Conservation (phyloP, 768 basidiomycete genomes). For the Suillus discolor region DNA sequence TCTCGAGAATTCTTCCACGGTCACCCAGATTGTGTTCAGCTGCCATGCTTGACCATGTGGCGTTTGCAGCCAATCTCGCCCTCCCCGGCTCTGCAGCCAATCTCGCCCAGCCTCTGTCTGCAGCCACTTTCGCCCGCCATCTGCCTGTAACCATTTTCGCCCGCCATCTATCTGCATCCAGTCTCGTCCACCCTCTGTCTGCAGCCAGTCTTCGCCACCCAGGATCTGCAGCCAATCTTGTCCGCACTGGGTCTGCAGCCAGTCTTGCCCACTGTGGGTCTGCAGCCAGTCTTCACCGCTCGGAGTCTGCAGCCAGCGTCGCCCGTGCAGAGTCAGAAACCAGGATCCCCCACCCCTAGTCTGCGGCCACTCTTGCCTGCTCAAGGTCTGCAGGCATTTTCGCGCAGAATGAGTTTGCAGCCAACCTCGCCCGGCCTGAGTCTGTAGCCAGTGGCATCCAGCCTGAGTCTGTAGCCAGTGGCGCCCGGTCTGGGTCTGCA, state of each 20-base stretch:
- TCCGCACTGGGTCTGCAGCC: neutral
- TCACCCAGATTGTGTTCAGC: neutral
- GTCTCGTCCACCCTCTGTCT: neutral
- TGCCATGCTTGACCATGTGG: neutral
- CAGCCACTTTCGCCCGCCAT: neutral
- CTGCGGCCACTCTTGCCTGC: neutral
- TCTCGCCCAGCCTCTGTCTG: neutral
- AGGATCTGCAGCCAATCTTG: neutral
- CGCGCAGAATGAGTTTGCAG: too few relatives aligned
- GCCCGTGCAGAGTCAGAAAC: neutral
- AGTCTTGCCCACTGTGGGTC: neutral
- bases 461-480: too few relatives aligned
- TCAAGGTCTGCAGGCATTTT: too few relatives aligned
- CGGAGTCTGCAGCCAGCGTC: neutral
- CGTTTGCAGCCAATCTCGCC: neutral
- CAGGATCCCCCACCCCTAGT: neutral
- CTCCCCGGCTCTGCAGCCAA: neutral
- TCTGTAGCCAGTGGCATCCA: neutral
- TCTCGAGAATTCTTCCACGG: neutral
- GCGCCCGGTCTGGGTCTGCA: too few relatives aligned
- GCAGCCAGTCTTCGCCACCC: neutral
- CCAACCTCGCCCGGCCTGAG: neutral
- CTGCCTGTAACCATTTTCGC: neutral
- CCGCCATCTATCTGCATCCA: neutral
- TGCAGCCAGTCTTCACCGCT: neutral